Percentiles rank a stretch among this genome's conserved stretches.
phyloP scores from a whole-genome alignment of 805 yeast genomes.

The Zygosaccharomyces pseudorouxii region DNA sequence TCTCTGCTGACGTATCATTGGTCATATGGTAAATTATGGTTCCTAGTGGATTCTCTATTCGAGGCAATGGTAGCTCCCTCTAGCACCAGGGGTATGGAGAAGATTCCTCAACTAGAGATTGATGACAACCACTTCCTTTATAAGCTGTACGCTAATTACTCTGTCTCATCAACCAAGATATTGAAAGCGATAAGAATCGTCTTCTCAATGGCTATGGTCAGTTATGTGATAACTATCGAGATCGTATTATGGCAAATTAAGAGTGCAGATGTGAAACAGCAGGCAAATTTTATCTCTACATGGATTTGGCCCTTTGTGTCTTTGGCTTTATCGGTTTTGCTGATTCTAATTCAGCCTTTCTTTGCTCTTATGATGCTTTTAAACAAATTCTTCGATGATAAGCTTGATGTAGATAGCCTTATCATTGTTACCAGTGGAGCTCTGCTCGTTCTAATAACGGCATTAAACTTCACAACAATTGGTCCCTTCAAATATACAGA shows the following conservation, averaged over 20 bases:
- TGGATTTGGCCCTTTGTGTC: slow-evolving; percentile 31
- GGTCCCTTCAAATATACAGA: slow-evolving; percentile 32
- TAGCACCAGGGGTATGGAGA: slow-evolving; percentile 1
- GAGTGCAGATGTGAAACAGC: slow-evolving; percentile 19
- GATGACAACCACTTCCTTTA: slow-evolving; percentile 22
- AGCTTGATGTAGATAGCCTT: slow-evolving; percentile 21
- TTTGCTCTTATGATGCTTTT: slow-evolving; percentile 27
- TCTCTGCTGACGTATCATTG: slow-evolving; percentile 9
- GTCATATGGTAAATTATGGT: slow-evolving; percentile 15
- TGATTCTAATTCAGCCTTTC: slow-evolving; percentile 32
- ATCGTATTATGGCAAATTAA: slow-evolving; percentile 33
- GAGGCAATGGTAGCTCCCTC: slow-evolving; percentile 19
- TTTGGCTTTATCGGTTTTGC: slow-evolving; percentile 16
- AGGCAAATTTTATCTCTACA: slow-evolving; percentile 21
- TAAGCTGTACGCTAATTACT: slow-evolving; percentile 31
- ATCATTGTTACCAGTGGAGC: slow-evolving; percentile 19
- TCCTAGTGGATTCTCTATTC: slow-evolving; percentile 19
- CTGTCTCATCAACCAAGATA: slow-evolving; percentile 27
- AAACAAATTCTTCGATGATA: slow-evolving; percentile 32
- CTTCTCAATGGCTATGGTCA: slow-evolving; percentile 28
- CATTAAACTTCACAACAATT: slow-evolving; percentile 17
- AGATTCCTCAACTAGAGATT: slow-evolving; percentile 12
- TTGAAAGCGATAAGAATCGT: slow-evolving; percentile 19
- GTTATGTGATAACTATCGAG: slow-evolving; percentile 30
- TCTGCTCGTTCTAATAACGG: slow-evolving; percentile 13